A percentile compares a stretch with the other conserved stretches of the same genome.
phyloP scores from a whole-genome alignment of 306 rosid genomes.

The Astragalus glycyphyllos region DNA sequence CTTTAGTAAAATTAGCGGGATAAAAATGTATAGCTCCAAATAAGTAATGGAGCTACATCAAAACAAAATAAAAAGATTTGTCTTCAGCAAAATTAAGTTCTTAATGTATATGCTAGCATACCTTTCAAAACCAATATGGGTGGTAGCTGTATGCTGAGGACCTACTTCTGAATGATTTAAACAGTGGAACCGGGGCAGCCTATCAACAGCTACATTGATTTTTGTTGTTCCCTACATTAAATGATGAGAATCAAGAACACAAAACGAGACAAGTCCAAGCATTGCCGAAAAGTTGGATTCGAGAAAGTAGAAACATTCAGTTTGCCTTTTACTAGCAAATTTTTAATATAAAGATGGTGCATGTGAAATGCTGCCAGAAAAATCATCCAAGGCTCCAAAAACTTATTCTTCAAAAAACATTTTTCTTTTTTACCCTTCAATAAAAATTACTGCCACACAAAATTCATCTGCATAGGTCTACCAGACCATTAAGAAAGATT shows the following conservation, averaged over 20 bases:
- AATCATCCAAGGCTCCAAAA: not conserved
- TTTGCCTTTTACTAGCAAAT: not conserved
- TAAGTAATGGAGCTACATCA: not conserved
- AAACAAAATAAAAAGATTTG: not conserved
- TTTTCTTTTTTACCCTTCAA: not conserved
- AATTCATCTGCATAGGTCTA: not conserved
- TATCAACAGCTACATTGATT: conserved; percentile 23
- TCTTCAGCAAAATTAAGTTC: not conserved
- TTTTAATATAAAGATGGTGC: conserved; percentile 1
- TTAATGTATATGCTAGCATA: conserved; percentile 17
- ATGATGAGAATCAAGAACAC: conserved; percentile 5
- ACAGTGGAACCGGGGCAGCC: conserved; percentile 19
- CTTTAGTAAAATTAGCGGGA: conserved; percentile 1
- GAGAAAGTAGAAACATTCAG: not conserved
- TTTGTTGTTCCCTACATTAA: conserved; percentile 19
- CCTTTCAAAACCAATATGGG: conserved; percentile 76
- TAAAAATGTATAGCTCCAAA: not conserved
- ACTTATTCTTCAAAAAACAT: not conserved
- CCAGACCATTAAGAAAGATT: not conserved
- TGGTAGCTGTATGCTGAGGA: conserved; percentile 52
- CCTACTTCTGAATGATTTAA: not conserved
- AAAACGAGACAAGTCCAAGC: not conserved
- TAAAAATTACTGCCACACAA: not conserved
- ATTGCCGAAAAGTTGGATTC: not conserved
- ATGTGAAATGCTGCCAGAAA: not conserved